phyloP scores from a whole-genome alignment of 2,329 filamentous ascomycete species.

The Phymatotrichopsis omnivora region DNA sequence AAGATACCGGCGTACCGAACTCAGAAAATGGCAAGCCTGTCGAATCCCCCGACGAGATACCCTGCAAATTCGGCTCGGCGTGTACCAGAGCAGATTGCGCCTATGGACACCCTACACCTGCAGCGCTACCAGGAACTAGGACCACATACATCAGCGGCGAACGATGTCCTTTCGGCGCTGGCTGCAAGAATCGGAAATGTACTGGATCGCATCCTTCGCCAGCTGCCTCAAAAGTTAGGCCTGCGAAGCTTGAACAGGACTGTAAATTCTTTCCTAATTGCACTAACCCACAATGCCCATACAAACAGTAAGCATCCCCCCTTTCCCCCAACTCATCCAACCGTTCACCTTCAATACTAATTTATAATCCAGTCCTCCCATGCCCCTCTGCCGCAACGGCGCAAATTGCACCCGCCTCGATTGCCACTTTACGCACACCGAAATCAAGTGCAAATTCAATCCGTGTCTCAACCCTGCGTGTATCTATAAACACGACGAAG shows the following conservation, averaged over 20 bases:
- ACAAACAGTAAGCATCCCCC: conserved; percentile 52
- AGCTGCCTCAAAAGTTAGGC: conserved; percentile 39
- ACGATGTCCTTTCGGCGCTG: conserved; percentile 68
- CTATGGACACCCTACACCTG: conserved; percentile 90
- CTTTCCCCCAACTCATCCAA: not conserved
- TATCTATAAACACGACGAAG: conserved; percentile 80
- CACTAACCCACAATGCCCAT: conserved; percentile 76
- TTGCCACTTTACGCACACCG: conserved; percentile 84
- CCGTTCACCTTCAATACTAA: conserved; percentile 14
- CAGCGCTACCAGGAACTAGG: conserved; percentile 60
- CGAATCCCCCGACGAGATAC: conserved; percentile 30
- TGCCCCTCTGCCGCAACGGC: conserved; percentile 83
- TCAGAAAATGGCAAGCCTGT: conserved; percentile 17
- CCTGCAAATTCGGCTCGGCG: conserved; percentile 76
- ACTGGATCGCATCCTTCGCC: conserved; percentile 86
- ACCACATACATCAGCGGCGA: conserved; percentile 68
- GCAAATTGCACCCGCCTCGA: conserved; percentile 69
- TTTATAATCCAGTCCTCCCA: conserved; percentile 43
- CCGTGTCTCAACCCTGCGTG: conserved; percentile 86
- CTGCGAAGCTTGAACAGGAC: conserved; percentile 72
- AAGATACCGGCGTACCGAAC: conserved; percentile 11
- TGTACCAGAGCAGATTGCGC: conserved; percentile 86
- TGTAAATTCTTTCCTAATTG: conserved; percentile 91
- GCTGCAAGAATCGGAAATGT: conserved; percentile 95
- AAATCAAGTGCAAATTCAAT: conserved; percentile 62